phyloP scores from a whole-genome alignment of 805 yeast species.

The Brettanomyces naardenensis region DNA sequence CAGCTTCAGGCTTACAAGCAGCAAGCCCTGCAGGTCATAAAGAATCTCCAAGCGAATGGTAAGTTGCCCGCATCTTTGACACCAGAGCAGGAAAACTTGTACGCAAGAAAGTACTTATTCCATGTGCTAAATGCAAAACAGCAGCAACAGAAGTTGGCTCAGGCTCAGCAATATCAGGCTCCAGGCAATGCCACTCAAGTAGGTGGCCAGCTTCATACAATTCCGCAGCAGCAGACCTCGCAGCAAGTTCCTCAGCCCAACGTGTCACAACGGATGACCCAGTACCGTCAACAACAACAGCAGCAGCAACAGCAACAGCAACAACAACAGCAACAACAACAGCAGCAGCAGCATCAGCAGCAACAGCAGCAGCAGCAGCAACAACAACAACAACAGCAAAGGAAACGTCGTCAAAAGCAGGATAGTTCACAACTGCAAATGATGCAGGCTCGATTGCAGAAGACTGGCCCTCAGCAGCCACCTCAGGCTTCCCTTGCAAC shows the following conservation, averaged over 20 bases:
- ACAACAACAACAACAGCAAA: conserved; percentile 6
- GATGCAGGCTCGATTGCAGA: conserved; percentile 8
- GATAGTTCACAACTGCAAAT: conserved; percentile 13
- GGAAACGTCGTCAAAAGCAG: conserved; percentile 13
- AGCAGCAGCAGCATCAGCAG: conserved; percentile 15
- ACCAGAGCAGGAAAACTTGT: conserved; percentile 28
- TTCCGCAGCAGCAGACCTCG: background rate
- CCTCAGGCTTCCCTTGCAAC: background rate
- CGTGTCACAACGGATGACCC: conserved; percentile 3
- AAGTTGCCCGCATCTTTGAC: conserved; percentile 24
- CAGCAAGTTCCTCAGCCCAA: background rate
- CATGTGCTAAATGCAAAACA: conserved; percentile 16
- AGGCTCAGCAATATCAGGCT: conserved; percentile 8
- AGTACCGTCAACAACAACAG: conserved; percentile 12
- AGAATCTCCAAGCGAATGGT: conserved; percentile 26
- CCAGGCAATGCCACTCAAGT: background rate
- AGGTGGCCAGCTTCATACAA: background rate
- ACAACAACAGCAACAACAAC: conserved; percentile 12
- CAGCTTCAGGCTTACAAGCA: conserved; percentile 24
- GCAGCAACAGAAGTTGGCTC: conserved; percentile 16
- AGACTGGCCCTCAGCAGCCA: conserved; percentile 4
- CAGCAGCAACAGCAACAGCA: conserved; percentile 6
- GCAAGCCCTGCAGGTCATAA: conserved; percentile 28
- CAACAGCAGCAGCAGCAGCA: conserved; percentile 10
- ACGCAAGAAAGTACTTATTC: conserved; percentile 25